phyloP scores from a whole-genome alignment of 2,329 filamentous ascomycete species.

The Colletotrichum sp. region DNA sequence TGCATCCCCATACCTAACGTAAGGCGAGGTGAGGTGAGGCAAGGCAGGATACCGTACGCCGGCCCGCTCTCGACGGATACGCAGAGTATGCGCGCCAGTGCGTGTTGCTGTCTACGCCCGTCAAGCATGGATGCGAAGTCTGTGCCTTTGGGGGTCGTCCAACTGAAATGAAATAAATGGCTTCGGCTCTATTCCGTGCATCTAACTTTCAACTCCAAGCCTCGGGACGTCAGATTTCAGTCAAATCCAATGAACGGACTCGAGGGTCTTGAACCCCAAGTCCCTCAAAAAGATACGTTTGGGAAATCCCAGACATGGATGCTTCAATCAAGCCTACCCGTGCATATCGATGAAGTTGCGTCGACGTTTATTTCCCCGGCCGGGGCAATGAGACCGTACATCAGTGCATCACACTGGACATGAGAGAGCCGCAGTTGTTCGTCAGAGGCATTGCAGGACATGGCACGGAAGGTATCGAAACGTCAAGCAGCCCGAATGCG shows the following conservation, averaged over 20 bases:
- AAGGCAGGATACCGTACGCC: not conserved
- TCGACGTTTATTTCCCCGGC: not conserved
- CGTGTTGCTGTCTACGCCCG: not conserved
- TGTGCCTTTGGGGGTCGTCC: not conserved
- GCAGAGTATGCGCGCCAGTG: conserved; percentile 5
- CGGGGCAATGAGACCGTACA: not conserved
- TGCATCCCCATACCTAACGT: not conserved
- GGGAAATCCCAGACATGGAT: not conserved
- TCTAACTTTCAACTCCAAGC: not conserved
- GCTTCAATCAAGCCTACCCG: not conserved
- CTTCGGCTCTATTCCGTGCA: not conserved
- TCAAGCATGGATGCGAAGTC: not conserved
- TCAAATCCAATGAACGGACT: not conserved
- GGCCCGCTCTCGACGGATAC: not conserved
- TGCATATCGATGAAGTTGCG: not conserved
- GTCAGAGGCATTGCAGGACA: not conserved
- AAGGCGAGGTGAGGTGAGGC: not conserved
- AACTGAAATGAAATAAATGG: not conserved
- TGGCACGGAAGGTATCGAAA: not conserved
- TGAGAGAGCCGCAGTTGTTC: not conserved
- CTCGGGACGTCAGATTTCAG: not conserved
- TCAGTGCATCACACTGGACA: not conserved
- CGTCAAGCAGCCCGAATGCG: not conserved
- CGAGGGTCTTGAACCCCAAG: not conserved
- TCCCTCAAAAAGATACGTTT: not conserved